These are phyloP conservation scores for Botryosphaeria agaves DNA, from an alignment of 2,329 filamentous ascomycete species.

Conservation along the genomic window DNA sequence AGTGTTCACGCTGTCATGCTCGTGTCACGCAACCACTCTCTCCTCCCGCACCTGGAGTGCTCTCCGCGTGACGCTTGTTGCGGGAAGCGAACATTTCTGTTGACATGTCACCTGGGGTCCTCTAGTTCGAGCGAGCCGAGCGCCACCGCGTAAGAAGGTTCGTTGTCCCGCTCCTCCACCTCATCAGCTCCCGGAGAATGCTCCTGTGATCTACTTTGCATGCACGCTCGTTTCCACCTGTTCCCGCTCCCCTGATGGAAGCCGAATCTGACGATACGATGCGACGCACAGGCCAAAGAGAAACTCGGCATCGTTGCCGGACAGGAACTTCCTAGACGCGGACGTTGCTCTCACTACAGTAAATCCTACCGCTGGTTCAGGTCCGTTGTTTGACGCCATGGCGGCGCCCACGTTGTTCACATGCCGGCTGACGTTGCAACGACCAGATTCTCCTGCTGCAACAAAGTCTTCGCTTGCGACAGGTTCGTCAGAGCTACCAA, in stretches of 20 bases:
- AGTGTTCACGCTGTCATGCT: too few relatives aligned
- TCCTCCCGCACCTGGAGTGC: too few relatives aligned
- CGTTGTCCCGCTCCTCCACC: conserved; percentile 1
- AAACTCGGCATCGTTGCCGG: conserved; percentile 36
- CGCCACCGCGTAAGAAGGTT: conserved; percentile 12
- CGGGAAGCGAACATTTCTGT: neutral
- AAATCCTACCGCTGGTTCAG: conserved; percentile 40
- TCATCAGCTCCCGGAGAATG: too few relatives aligned
- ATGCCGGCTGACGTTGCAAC: neutral
- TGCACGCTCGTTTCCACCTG: neutral
- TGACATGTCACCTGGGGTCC: neutral
- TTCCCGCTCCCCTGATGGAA: neutral
- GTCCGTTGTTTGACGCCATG: conserved; percentile 10
- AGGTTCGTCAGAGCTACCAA: conserved; percentile 19
- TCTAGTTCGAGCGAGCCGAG: conserved; percentile 11
- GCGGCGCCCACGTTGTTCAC: neutral
- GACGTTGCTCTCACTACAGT: conserved; percentile 35
- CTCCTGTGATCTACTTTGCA: too few relatives aligned
- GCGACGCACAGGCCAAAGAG: conserved; percentile 29
- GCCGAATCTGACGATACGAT: too few relatives aligned
- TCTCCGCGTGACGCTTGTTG: neutral
- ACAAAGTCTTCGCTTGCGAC: conserved; percentile 39
- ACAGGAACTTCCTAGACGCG: conserved; percentile 33
- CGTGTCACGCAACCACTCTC: too few relatives aligned
- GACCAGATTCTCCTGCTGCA: conserved; percentile 36